A percentile compares a stretch with the other conserved stretches of the same genome.
Evolutionary conservation across 208 protist genomes (phyloP).

Genomic region (Leishmania mexicana): DNA sequence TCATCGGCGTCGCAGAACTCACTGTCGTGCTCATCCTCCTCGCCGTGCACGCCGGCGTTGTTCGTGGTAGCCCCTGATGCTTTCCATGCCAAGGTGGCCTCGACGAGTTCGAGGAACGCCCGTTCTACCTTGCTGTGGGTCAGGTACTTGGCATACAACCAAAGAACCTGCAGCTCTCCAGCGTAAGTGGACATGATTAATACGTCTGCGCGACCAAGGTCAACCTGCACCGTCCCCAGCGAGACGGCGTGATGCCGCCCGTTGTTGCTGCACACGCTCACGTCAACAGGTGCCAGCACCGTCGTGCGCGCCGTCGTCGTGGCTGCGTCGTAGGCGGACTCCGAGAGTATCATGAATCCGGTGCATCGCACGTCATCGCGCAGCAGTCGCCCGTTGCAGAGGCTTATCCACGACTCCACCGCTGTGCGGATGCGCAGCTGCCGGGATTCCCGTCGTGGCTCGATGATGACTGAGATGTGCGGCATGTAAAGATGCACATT

Average conservation of each 20-base stretch:
- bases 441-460: conserved; percentile 21
- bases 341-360: conserved; percentile 25
- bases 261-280: conserved; percentile 34
- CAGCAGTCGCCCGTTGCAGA: conserved; percentile 21
- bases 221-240: conserved; percentile 32
- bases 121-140: conserved; percentile 39
- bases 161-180: conserved; percentile 28
- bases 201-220: conserved; percentile 45
- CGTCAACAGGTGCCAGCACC: conserved; percentile 40
- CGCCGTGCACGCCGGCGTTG: not conserved
- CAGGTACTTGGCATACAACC: conserved; percentile 27
- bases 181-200: conserved; percentile 36
- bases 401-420: conserved; percentile 13
- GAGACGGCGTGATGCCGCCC: conserved; percentile 50
- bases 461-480: conserved; percentile 28
- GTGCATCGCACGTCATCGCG: conserved; percentile 30
- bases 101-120: conserved; percentile 34
- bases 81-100: conserved; percentile 39
- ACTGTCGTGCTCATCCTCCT: conserved; percentile 5
- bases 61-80: conserved; percentile 15
- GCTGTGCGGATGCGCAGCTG: conserved; percentile 25
- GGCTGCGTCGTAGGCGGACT: conserved; percentile 29
- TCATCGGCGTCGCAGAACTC: conserved; percentile 1
- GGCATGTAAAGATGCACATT: conserved; percentile 26
- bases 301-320: conserved; percentile 48